phyloP scores from a whole-genome alignment of 768 basidiomycete species.

The Suillus brevipes region DNA sequence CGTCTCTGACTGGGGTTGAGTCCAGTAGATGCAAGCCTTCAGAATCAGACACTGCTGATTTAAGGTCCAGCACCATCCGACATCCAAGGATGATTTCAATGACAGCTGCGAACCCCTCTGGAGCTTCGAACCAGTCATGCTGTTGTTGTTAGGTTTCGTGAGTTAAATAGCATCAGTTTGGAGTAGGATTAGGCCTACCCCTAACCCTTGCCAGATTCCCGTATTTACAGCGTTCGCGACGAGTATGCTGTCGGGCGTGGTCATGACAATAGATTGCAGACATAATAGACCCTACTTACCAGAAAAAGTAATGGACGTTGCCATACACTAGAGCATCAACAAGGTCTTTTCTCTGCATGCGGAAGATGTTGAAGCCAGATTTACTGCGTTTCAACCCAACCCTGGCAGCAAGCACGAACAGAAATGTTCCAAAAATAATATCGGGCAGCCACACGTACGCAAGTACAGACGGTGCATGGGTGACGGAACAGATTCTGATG shows the following conservation, averaged over 20 bases:
- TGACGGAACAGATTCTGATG: background rate
- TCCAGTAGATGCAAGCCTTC: background rate
- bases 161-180: background rate
- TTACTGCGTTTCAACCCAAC: background rate
- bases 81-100: conserved; percentile 3
- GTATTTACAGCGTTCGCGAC: background rate
- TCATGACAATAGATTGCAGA: background rate
- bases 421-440: conserved; percentile 2
- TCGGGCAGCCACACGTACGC: conserved; percentile 1
- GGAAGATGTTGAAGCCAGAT: background rate
- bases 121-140: background rate
- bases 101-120: conserved; percentile 4
- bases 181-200: background rate
- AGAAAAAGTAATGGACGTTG: conserved; percentile 1
- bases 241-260: background rate
- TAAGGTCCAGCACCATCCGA: conserved; percentile 1
- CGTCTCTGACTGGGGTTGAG: background rate
- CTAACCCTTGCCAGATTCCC: background rate
- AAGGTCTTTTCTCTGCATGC: background rate
- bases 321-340: background rate
- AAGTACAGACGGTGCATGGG: background rate
- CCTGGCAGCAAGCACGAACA: conserved; percentile 1
- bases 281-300: background rate
- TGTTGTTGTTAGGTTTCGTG: background rate
- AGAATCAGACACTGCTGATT: background rate